Percentiles rank a stretch among this genome's conserved stretches.
phyloP scores from a whole-genome alignment of 1,284 basidiomycete genomes.

The Trametes versicolor region DNA sequence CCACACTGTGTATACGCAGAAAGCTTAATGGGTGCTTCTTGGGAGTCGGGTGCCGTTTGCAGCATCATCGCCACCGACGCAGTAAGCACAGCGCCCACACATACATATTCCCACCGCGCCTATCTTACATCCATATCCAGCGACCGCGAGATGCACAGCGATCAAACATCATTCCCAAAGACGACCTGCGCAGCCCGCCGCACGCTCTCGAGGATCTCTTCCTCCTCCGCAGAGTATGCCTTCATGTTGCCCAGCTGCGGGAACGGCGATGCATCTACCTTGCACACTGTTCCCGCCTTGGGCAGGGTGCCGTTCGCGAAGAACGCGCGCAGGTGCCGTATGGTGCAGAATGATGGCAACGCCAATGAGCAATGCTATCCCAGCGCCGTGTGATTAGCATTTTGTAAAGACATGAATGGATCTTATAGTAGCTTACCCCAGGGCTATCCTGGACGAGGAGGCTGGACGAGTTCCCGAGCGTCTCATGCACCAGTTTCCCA shows the following conservation, averaged over 20 bases:
- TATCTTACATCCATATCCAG: no score
- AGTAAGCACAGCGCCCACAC: background rate
- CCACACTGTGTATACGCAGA: no score
- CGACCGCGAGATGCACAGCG: background rate
- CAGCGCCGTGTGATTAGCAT: background rate
- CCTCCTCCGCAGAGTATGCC: constrained; percentile 26
- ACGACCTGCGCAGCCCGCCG: constrained; percentile 11
- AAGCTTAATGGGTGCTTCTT: background rate
- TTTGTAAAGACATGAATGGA: background rate
- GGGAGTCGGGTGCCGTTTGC: no score
- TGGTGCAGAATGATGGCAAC: constrained; percentile 55
- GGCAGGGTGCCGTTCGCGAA: constrained; percentile 54
- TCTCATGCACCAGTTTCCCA: constrained; percentile 27
- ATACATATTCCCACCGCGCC: background rate
- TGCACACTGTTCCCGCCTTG: constrained; percentile 50
- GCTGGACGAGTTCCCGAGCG: constrained; percentile 28
- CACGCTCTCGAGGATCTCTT: constrained; percentile 25
- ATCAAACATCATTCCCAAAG: constrained; percentile 1
- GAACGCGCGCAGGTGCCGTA: constrained; percentile 51
- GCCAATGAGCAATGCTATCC: constrained; percentile 50
- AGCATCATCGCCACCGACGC: background rate
- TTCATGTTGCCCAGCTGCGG: constrained; percentile 9
- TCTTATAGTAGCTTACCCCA: constrained; percentile 18
- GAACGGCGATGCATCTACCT: constrained; percentile 34
- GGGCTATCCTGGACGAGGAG: constrained; percentile 34